Conservation (phyloP, 306 rosid species). For the Cucumis melo region DNA sequence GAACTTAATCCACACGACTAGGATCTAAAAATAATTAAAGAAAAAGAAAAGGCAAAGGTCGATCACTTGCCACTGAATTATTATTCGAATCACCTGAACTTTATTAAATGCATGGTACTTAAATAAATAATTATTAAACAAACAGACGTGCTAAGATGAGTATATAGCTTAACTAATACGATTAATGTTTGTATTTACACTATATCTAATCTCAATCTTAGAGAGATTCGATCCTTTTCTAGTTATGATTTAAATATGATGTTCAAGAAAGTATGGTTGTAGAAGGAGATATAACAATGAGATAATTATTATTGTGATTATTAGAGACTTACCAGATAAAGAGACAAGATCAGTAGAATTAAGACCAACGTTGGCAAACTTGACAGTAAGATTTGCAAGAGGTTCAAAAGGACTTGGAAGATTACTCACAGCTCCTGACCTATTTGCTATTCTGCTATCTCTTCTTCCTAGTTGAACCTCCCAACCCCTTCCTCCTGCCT, state of each 20-base stretch:
- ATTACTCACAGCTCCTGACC: slow-evolving; percentile 35
- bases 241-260: background rate
- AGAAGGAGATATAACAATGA: no score
- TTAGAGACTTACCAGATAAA: slow-evolving; percentile 40
- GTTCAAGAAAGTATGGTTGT: background rate
- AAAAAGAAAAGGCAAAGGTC: background rate
- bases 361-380: slow-evolving; percentile 43
- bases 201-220: no score
- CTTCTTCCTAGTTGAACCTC: slow-evolving; percentile 55
- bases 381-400: slow-evolving; percentile 32
- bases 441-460: slow-evolving; percentile 50
- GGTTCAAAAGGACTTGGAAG: slow-evolving; percentile 45
- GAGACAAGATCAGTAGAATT: slow-evolving; percentile 56
- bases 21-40: background rate
- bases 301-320: no score
- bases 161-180: no score
- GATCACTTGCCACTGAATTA: background rate
- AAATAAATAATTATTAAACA: background rate
- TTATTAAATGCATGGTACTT: background rate
- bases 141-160: no score
- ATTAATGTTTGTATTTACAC: no score
- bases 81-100: background rate
- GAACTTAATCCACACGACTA: background rate
- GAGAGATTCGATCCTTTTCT: no score
- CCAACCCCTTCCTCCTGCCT: slow-evolving; percentile 71